These are phyloP conservation scores for Penicillium sp. DNA, from an alignment of 2,329 filamentous ascomycete species.

Conservation along the genomic window DNA sequence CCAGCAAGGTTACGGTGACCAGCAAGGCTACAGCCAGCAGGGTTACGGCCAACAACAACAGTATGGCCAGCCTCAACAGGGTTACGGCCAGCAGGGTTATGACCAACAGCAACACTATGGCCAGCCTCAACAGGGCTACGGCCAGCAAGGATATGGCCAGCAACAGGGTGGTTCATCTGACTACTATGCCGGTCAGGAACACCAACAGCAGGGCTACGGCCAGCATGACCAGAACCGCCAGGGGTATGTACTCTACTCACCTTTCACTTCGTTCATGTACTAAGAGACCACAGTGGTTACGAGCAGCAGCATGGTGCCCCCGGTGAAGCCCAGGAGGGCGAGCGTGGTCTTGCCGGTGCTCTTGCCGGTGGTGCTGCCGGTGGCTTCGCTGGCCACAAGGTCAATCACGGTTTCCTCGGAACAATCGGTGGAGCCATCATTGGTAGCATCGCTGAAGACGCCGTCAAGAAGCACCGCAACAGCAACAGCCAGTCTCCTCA, in stretches of 20 bases:
- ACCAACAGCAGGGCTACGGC: slow-evolving; percentile 1
- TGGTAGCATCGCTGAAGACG: slow-evolving; percentile 47
- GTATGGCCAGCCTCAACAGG: slow-evolving; percentile 27
- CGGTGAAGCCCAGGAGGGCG: slow-evolving; percentile 42
- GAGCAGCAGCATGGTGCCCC: slow-evolving; percentile 32
- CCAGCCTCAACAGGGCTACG: slow-evolving; percentile 26
- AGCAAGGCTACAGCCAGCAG: slow-evolving; percentile 24
- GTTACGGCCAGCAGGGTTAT: slow-evolving; percentile 24
- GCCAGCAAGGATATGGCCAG: slow-evolving; percentile 22
- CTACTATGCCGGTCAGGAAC: slow-evolving; percentile 20
- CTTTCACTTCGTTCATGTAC: not conserved
- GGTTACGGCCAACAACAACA: slow-evolving; percentile 26
- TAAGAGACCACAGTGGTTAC: slow-evolving; percentile 24
- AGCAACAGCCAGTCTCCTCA: slow-evolving; percentile 33
- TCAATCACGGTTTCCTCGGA: slow-evolving; percentile 49
- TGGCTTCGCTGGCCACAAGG: slow-evolving; percentile 48
- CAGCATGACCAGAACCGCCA: slow-evolving; percentile 30
- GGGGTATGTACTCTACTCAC: slow-evolving; percentile 21
- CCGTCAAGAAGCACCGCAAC: slow-evolving; percentile 43
- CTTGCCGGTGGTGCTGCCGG: slow-evolving; percentile 48
- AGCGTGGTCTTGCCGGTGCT: slow-evolving; percentile 49
- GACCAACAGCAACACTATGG: slow-evolving; percentile 26
- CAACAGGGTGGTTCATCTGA: slow-evolving; percentile 10
- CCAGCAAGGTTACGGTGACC: slow-evolving; percentile 20
- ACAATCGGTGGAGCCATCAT: slow-evolving; percentile 49